Base-by-base conservation (phyloP, 2,329 filamentous ascomycete species). In the Macrophomina phaseolina region DNA sequence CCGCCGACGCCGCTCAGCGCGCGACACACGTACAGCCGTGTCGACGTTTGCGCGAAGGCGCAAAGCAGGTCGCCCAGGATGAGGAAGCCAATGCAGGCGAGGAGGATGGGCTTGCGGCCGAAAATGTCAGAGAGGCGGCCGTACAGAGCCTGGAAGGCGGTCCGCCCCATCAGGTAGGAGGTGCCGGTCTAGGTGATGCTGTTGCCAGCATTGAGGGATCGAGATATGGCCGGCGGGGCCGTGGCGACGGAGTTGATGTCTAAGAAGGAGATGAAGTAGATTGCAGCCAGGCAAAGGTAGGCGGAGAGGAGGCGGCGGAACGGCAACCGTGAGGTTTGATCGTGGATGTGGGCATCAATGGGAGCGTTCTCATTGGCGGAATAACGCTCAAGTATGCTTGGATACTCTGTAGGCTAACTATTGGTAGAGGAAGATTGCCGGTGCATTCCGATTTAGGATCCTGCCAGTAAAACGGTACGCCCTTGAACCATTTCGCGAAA, bases 111-210 rank as follows among this genome's bases (percentile, higher is more conserved):
- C 30, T 82, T 79, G 2, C 86, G 79, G 5, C 86, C 85, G 68
- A 84, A 86, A 28, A 87, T 78, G 65, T 86, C 80, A n/a, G 81
- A 78, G 0, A 85, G 69, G 68, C 87, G 83, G 0, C 83, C 84
- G 56, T 82, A 82, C 0, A 86, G 69, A 0, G 85, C 85, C 56
- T 84, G 84, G 2, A 85, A 74, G 2, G 81, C 80, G 0, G 82
- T 81, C 6, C 36, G 36, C 12, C 71, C 67, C 46, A 81, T 69
- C 23, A 80, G 68, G 69, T 76, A 80, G 8, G 55, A 60, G 18
- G 55, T 45, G 28, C 55, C 55, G 7, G 55, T 40, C 55, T 40
- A 60, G 6, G 55, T 60, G 55, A 46, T 60, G 55, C 38, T 46
- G 55, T 36, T 46, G 40, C 38, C 40, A 14, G 55, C 40, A 7